These are phyloP conservation scores for Ulmus americana DNA, from an alignment of 331 rosid genomes.

Conservation along the genomic window DNA sequence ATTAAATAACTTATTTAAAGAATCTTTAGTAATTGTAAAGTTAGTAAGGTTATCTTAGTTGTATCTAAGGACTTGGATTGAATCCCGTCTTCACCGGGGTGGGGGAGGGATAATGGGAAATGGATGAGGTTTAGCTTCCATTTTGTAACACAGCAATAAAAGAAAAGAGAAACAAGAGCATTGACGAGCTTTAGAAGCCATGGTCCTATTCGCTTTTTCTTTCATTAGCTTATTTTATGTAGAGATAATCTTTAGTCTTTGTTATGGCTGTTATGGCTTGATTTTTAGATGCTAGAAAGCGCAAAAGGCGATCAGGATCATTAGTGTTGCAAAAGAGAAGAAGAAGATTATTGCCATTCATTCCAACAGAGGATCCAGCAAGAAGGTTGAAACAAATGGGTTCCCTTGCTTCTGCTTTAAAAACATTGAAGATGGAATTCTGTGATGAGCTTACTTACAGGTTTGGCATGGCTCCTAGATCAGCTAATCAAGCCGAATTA, in stretches of 20 bases:
- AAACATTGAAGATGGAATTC: constrained; percentile 55
- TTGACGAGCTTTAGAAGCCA: neutral
- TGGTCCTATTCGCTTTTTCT: neutral
- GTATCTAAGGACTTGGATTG: neutral
- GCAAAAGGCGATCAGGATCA: constrained; percentile 50
- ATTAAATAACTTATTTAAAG: neutral
- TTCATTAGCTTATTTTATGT: constrained; percentile 9
- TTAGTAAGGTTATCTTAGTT: neutral
- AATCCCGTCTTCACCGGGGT: too few species aligned
- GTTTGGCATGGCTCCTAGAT: constrained; percentile 58
- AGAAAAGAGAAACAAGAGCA: too few species aligned
- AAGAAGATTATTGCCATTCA: constrained; percentile 61
- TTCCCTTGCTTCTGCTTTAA: constrained; percentile 74
- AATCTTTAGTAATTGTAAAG: too few species aligned
- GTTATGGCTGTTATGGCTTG: constrained; percentile 24
- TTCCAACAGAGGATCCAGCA: constrained; percentile 59
- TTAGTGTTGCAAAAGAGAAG: constrained; percentile 64
- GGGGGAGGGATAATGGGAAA: too few species aligned
- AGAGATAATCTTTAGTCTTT: neutral
- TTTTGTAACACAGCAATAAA: too few species aligned
- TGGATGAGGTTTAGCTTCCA: too few species aligned
- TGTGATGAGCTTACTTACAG: constrained; percentile 56
- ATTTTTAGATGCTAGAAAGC: constrained; percentile 56
- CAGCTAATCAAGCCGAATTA: constrained; percentile 49
- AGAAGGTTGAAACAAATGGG: constrained; percentile 65